phyloP scores from a whole-genome alignment of 306 rosid species.

The Senna siamea region DNA sequence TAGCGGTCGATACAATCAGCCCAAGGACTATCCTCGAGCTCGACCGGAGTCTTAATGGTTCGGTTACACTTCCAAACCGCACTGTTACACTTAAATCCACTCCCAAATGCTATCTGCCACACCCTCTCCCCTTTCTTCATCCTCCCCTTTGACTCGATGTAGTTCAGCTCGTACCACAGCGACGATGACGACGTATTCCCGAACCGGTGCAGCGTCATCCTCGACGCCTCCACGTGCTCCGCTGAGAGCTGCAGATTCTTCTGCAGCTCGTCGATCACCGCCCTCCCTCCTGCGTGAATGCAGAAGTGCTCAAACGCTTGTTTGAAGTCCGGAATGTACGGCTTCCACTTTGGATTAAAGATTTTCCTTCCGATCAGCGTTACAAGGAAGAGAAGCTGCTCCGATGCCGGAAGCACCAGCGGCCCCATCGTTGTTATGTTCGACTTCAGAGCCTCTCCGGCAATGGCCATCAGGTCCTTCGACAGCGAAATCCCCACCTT shows the following conservation, averaged over 20 bases:
- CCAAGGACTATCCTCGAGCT: slow-evolving; percentile 72
- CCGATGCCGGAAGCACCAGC: slow-evolving; percentile 91
- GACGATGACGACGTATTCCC: slow-evolving; percentile 98
- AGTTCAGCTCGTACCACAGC: slow-evolving; percentile 83
- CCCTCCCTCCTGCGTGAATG: slow-evolving; percentile 93
- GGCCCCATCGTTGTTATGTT: slow-evolving; percentile 96
- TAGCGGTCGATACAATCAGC: slow-evolving; percentile 79
- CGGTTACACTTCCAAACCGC: slow-evolving; percentile 93
- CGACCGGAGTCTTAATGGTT: slow-evolving; percentile 55
- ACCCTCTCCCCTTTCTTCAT: slow-evolving; percentile 86
- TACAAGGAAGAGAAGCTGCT: slow-evolving; percentile 75
- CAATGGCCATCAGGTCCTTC: slow-evolving; percentile 96
- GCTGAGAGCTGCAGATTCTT: slow-evolving; percentile 87
- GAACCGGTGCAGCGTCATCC: slow-evolving; percentile 88
- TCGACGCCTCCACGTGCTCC: slow-evolving; percentile 93
- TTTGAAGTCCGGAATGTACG: slow-evolving; percentile 91
- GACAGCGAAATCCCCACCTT: slow-evolving; percentile 80
- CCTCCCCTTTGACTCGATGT: slow-evolving; percentile 87
- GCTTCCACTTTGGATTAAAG: slow-evolving; percentile 88
- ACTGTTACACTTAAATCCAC: slow-evolving; percentile 93
- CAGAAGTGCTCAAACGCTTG: slow-evolving; percentile 97
- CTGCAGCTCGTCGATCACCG: slow-evolving; percentile 93
- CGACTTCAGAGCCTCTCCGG: slow-evolving; percentile 92
- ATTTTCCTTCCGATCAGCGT: slow-evolving; percentile 83
- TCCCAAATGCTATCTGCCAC: slow-evolving; percentile 96